Conservation (phyloP, 192 early-diverging fungal species). For the Jimgerdemannia lactiflua region DNA sequence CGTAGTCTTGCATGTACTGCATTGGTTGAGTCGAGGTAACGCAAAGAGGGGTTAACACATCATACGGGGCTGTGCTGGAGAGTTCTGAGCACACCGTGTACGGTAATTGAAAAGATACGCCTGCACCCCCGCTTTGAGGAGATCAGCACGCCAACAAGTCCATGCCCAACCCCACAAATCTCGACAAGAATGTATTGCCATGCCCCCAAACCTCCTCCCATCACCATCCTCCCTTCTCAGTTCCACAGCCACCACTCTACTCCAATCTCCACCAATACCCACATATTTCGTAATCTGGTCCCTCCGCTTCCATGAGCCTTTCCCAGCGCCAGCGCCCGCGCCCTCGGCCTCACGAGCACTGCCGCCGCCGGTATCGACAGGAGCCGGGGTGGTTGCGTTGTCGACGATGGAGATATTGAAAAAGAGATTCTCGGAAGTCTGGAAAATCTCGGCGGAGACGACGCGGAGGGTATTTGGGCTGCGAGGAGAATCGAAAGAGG, state of each 20-base stretch:
- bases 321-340: too few species aligned
- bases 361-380: not conserved
- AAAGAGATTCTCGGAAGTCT: not conserved
- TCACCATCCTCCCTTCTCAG: not conserved
- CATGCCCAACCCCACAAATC: too few species aligned
- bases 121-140: too few species aligned
- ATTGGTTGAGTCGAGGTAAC: not conserved
- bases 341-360: not conserved
- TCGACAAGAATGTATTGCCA: too few species aligned
- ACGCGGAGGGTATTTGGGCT: slow-evolving; percentile 3
- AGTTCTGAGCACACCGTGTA: too few species aligned
- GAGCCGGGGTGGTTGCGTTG: not conserved
- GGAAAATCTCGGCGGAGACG: not conserved
- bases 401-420: not conserved
- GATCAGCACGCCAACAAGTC: too few species aligned
- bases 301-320: not conserved
- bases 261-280: not conserved
- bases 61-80: too few species aligned
- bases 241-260: not conserved
- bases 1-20: not conserved
- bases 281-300: not conserved
- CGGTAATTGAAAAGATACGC: too few species aligned
- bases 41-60: not conserved
- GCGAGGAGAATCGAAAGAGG: not conserved
- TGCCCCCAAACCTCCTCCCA: too few species aligned